Base-by-base conservation (phyloP, 2,329 filamentous ascomycete genomes). In the Cladophialophora exuberans region DNA sequence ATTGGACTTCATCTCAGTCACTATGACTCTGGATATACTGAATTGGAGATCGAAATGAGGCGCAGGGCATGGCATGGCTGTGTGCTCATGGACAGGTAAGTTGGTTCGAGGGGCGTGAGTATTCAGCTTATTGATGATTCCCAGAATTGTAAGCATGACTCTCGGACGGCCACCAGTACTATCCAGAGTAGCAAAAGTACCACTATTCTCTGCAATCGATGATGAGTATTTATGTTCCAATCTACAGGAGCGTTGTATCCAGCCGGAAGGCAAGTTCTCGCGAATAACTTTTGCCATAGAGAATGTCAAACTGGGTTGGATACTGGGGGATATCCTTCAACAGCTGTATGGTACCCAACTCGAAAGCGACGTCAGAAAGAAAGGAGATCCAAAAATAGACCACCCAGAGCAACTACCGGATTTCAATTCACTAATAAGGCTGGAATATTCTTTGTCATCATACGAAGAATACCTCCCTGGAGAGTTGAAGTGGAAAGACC, bases 21-120 rank as follows among this genome's bases (percentile, higher is more conserved):
- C n/a, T 10, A 47, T 9, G 31, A 31, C 31, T 33, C 44, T n/a
- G 6, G 35, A 10, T 35, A 11, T 22, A 33, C 44, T 11, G 17
- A 22, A 9, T 17, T 47, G 15, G 44, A 47, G 23, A 10, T 47
- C 9, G 44, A 47, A 26, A 47, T 47, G 44, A 47, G 44, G 28
- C 44, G 44, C n/a, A 17, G 44, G 28, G 31, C 28, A 33, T 47
- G 44, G 44, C 44, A 47, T 35, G 44, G 44, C 28, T 47, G 44
- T 33, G 25, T 47, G 15, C 28, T 47, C n/a, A 10, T 33, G 5
- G 44, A 47, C 31, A 20, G 26, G 44, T 47, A 22, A 17, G 44
- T 22, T 5, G 23, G 15, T 35, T 23, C 7, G 9, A 15, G 9
- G n/a, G 2, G 18, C 2, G n/a, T 4, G 28, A 7, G 33, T n/a